Evolutionary conservation across 768 basidiomycete species (phyloP), one percentile per base, ranked within the genome.

Genomic region (Cyathus striatus): DNA sequence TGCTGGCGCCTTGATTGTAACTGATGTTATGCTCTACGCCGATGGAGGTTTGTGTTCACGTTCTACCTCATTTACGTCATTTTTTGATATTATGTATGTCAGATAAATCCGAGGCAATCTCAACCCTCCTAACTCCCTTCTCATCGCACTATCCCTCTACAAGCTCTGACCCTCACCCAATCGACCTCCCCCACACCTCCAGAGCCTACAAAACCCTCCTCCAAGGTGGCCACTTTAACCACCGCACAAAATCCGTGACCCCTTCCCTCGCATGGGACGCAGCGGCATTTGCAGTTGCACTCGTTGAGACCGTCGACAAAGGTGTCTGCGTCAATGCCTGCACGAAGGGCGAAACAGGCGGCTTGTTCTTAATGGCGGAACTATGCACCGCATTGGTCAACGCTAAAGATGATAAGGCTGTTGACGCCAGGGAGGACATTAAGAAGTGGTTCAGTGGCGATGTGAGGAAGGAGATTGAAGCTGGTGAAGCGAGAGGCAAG

Each of bases 201-300:
- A 76, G 93, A 30, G 56, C 93, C 38, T 94, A 90, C 74, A 96
- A 96, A 59, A 81, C 81, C 5, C 78, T 96, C 5, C 72, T 96
- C 1, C 90, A 94, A 57, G 93, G 93, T 4, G 93, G 93, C 0
- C 91, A 94, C 57, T 96, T 82, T 63, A 81, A 79, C 47, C 83
- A 80, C 23, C 58, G 73, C 0, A 74, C 79, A 2, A 71, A 72
- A 17, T 48, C 72, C 2, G 67, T 94, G 26, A 73, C 76, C 23
- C 71, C 60, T 5, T 68, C 75, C 1, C 30, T 47, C 0, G 49
- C 54, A 9, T 91, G 83, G 72, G 78, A 82, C 16, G 65, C 83
- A 0, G 56, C 61, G 1, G 62, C 60, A 1, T 90, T 90, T 48
- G 87, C 86, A 0, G 60, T 63, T 3, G 56, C 63, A 9, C 86